A percentile compares a stretch with the other conserved stretches of the same genome.
Evolutionary conservation across 257 asterid genomes (phyloP).

Genomic region (Nicotiana knightiana): DNA sequence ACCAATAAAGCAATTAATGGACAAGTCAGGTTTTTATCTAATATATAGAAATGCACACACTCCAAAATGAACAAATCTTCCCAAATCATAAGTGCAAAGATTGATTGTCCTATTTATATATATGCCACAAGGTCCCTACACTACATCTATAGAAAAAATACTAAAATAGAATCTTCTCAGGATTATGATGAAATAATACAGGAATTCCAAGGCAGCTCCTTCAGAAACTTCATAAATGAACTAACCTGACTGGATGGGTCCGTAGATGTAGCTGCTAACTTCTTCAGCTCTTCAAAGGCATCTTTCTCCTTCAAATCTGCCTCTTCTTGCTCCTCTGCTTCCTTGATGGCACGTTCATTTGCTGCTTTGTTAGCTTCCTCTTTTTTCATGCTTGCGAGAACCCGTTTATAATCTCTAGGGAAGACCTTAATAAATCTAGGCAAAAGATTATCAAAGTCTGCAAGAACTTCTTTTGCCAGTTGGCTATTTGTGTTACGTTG

Average conservation of each 20-base stretch:
- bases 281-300: conserved; percentile 96
- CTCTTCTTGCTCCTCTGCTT: conserved; percentile 65
- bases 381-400: conserved; percentile 65
- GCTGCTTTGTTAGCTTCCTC: conserved; percentile 39
- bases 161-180: not conserved
- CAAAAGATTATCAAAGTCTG: conserved; percentile 59
- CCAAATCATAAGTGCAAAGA: not conserved
- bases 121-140: not conserved
- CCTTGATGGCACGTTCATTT: conserved; percentile 42
- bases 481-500: conserved; percentile 89
- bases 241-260: conserved; percentile 44
- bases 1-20: not conserved
- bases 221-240: not conserved
- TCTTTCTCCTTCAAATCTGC: conserved; percentile 57
- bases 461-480: conserved; percentile 76
- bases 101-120: not conserved
- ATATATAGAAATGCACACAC: not conserved
- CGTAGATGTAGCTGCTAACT: conserved; percentile 48
- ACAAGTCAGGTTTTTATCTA: not conserved
- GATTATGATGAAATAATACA: not conserved
- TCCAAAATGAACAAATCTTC: not conserved
- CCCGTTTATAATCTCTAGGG: conserved; percentile 85
- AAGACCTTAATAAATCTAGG: conserved; percentile 86
- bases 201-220: not conserved
- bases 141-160: not conserved